Base-by-base conservation (phyloP, 345 rosid genomes). In the Citrus reticulata region DNA sequence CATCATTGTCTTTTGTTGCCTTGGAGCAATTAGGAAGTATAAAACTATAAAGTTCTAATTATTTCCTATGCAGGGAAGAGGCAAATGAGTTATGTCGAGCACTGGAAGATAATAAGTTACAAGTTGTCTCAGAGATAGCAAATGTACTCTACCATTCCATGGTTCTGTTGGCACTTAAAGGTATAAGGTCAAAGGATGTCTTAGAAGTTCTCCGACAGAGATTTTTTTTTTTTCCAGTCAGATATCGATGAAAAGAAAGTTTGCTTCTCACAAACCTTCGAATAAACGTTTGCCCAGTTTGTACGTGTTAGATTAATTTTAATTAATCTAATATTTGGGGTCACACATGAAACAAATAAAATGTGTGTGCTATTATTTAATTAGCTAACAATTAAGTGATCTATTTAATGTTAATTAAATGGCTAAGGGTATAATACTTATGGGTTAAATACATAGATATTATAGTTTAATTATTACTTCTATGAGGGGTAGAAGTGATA, bases 61-160 rank as follows among this genome's bases (percentile, higher is more conserved):
- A 37, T 27, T 39, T 0, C 37, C 0, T 32, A 30, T 35, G 65
- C 84, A 94, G 95, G 87, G 98, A 94, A 88, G 97, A 95, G 84
- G 94, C 93, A 0, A 93, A 93, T 75, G 98, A 94, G 80, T 74
- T 94, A 72, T 96, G 98, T 77, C 81, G 84, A 78, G 91, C 98
- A 8, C 62, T 91, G 34, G 97, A 94, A 82, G 97, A 90, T 8
- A 87, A 90, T 1, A 77, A 75, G 19, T 60, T 83, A 27, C 90
- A 88, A 9, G 82, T 91, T 14, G 91, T 92, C 9, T 90, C 95
- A 4, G 97, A 96, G 82, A 96, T 93, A 97, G 97, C 90, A 4
- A 95, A 96, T 82, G 84, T 91, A 30, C 76, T 93, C 1, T 94
- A 94, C 72, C 97, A 93, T 78, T 77, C 94, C 20, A 88, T 94